A percentile compares a stretch with the other conserved stretches of the same genome.
Conservation (phyloP, 1,284 basidiomycete genomes). For the Chiua sp. region DNA sequence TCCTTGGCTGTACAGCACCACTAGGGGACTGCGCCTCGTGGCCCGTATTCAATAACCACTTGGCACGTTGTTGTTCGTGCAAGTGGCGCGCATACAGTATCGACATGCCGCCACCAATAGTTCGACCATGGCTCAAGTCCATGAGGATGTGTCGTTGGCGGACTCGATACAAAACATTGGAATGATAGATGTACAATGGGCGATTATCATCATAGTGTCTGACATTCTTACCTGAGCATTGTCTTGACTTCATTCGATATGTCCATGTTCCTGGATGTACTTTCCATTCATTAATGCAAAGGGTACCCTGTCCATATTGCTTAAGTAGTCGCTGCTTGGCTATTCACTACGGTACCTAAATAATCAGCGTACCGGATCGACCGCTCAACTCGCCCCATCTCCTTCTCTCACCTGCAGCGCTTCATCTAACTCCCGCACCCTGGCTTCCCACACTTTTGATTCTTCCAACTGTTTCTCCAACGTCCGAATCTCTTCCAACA, state of each 20-base stretch:
- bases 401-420: slow-evolving; percentile 20
- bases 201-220: too few relatives aligned
- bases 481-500: slow-evolving; percentile 61
- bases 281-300: too few relatives aligned
- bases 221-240: too few relatives aligned
- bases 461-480: slow-evolving; percentile 72
- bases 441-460: slow-evolving; percentile 66
- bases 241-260: too few relatives aligned
- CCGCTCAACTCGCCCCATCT: background rate
- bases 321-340: too few relatives aligned
- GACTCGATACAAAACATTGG: background rate
- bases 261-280: too few relatives aligned
- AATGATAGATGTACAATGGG: too few relatives aligned
- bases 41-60: background rate
- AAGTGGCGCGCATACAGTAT: background rate
- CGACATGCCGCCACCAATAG: background rate
- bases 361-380: background rate
- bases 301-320: too few relatives aligned
- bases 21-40: background rate
- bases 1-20: too few relatives aligned
- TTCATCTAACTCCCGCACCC: slow-evolving; percentile 31
- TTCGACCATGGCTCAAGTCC: background rate
- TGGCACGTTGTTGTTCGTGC: background rate
- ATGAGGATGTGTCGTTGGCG: background rate
- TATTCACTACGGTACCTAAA: too few relatives aligned